These are phyloP conservation scores for Lyophyllum decastes DNA, from an alignment of 768 basidiomycete species.

Conservation along the genomic window DNA sequence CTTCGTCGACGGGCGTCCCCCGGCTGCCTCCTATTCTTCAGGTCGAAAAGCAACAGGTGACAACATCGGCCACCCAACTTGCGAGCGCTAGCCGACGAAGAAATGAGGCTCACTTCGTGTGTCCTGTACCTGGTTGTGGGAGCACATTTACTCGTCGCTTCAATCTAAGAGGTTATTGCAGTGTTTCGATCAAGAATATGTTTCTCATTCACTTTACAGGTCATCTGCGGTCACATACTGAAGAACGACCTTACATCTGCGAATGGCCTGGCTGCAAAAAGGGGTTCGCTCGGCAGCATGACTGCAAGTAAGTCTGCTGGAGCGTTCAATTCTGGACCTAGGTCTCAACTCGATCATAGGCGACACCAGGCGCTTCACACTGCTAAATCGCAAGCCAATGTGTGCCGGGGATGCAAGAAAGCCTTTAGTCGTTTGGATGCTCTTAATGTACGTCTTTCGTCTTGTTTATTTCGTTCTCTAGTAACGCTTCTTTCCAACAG, in stretches of 20 bases:
- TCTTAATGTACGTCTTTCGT: slow-evolving; percentile 72
- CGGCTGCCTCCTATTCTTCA: slow-evolving; percentile 82
- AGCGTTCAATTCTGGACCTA: not conserved
- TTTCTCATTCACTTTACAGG: slow-evolving; percentile 42
- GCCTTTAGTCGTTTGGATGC: slow-evolving; percentile 94
- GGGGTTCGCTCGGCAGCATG: slow-evolving; percentile 93
- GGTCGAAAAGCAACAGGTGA: slow-evolving; percentile 94
- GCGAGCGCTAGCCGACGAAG: slow-evolving; percentile 87
- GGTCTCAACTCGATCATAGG: slow-evolving; percentile 35
- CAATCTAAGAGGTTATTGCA: slow-evolving; percentile 71
- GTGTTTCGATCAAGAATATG: not conserved
- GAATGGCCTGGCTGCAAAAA: slow-evolving; percentile 95
- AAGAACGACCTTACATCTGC: slow-evolving; percentile 92
- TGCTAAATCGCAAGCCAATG: slow-evolving; percentile 79
- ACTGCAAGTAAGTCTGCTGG: slow-evolving; percentile 79
- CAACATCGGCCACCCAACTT: slow-evolving; percentile 89
- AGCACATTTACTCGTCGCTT: slow-evolving; percentile 96
- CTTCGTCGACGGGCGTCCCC: slow-evolving; percentile 50
- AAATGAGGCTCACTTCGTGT: slow-evolving; percentile 90
- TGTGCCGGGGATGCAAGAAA: slow-evolving; percentile 92
- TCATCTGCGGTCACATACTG: slow-evolving; percentile 92
- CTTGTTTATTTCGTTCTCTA: slow-evolving; percentile 15
- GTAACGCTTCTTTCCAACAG: slow-evolving; percentile 39
- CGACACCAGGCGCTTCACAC: slow-evolving; percentile 91
- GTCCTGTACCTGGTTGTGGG: slow-evolving; percentile 93